phyloP scores from a whole-genome alignment of 345 rosid genomes.

The Bretschneidera sinensis region DNA sequence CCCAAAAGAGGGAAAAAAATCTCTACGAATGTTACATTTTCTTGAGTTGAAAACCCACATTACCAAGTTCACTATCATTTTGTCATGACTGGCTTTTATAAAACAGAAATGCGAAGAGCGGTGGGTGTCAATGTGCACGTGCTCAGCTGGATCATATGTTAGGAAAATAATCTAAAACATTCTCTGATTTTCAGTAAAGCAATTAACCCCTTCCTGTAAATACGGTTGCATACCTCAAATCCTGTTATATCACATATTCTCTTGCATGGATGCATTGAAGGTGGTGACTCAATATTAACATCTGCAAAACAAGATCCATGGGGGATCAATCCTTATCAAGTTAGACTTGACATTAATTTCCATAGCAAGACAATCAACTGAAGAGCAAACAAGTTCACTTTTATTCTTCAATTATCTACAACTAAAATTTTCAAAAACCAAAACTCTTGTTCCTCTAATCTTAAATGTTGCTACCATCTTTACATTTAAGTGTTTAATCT shows the following conservation, averaged over 20 bases:
- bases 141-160: no score
- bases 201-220: background rate
- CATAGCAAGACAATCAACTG: background rate
- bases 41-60: background rate
- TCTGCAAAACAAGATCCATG: slow-evolving; percentile 38
- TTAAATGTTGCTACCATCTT: background rate
- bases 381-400: background rate
- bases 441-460: background rate
- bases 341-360: background rate
- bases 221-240: slow-evolving; percentile 50
- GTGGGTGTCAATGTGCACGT: background rate
- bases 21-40: background rate
- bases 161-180: no score
- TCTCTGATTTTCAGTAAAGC: no score
- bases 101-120: background rate
- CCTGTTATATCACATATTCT: slow-evolving; percentile 87
- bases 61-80: background rate
- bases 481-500: background rate
- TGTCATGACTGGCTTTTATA: background rate
- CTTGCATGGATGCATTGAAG: slow-evolving; percentile 76
- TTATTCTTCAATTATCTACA: no score
- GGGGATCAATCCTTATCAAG: background rate
- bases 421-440: background rate
- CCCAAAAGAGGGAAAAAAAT: background rate
- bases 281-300: slow-evolving; percentile 83